Base-by-base conservation (phyloP, 2,329 filamentous ascomycete species). In the Capronia epimyces region DNA sequence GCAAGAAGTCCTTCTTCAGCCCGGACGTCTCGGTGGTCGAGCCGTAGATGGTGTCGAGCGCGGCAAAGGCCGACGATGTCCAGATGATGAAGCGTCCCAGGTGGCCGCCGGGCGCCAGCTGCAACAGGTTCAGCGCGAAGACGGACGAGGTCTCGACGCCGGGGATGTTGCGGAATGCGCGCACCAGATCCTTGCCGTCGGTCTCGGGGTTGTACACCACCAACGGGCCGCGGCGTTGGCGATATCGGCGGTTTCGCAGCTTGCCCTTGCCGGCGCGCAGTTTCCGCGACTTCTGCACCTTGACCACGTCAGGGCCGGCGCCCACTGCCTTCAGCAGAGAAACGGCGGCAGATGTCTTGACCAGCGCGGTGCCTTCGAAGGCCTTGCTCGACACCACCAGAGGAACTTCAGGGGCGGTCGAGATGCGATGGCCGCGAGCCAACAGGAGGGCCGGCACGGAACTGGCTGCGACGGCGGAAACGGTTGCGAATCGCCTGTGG, bases 31-130 rank as follows among this genome's bases (percentile, higher is more conserved):
- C 79, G 68, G 87, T 93, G 71, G 89, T 94, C 71, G 86, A 85
- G 73, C 91, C 91, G 81, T 98, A 98, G 80, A 98, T 85, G 75
- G 84, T 84, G 77, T 98, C 91, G 61, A 98, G 88, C 62, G 91
- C 88, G 77, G 89, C 84, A 82, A 98, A 97, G 62, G 93, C 93
- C 62, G 88, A 81, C 47, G 94, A 98, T 67, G 93, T 93, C 93
- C 93, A 98, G 82, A 98, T 82, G 75, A 98, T 83, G 84, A 98
- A 98, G 70, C 93, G 93, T 67, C 93, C 93, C 66, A 98, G 87
- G 79, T 98, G 93, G 69, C 93, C 94, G 82, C 93, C 93, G 65
- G 93, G 93, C 64, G 93, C 93, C 71, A 98, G 89, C 82, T 98
- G 93, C 73, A 98, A 89, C 69, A 97, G 90, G 84, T 97, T 96